phyloP scores from a whole-genome alignment of 108 stramenopile species.

The Aurantiochytrium sp. region DNA sequence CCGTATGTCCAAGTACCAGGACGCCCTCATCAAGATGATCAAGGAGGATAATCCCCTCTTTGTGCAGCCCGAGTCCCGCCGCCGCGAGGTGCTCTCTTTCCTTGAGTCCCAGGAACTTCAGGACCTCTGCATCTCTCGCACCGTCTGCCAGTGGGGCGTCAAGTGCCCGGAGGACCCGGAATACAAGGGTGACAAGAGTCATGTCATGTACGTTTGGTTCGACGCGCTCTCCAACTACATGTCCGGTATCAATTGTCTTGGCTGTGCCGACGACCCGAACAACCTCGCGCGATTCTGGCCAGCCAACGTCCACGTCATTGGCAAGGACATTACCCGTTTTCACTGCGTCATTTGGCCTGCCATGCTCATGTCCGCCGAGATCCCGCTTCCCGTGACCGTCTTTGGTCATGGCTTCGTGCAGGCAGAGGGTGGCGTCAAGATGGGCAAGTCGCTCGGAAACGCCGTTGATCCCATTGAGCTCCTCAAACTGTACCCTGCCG shows the following conservation, averaged over 20 bases:
- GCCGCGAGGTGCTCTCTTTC: constrained; percentile 67
- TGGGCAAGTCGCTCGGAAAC: constrained; percentile 95
- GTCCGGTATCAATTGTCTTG: constrained; percentile 73
- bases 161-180: constrained; percentile 68
- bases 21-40: constrained; percentile 70
- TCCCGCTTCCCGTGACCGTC: constrained; percentile 80
- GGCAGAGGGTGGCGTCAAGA: constrained; percentile 94
- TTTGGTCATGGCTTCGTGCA: constrained; percentile 96
- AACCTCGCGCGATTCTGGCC: constrained; percentile 79
- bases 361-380: constrained; percentile 85
- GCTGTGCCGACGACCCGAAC: constrained; percentile 44
- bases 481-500: constrained; percentile 73
- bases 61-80: constrained; percentile 78
- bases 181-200: constrained; percentile 20
- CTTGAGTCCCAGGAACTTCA: constrained; percentile 68
- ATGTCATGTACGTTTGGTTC: constrained; percentile 99
- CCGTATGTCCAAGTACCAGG: constrained; percentile 83
- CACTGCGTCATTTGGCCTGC: constrained; percentile 98
- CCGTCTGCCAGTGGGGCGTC: constrained; percentile 93
- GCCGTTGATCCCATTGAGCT: constrained; percentile 93
- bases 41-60: constrained; percentile 73
- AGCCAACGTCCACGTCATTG: constrained; percentile 86
- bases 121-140: constrained; percentile 85
- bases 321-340: constrained; percentile 98
- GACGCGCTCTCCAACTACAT: constrained; percentile 96